Evolutionary conservation across 768 basidiomycete genomes (phyloP).

Genomic region (Mrakia frigida): DNA sequence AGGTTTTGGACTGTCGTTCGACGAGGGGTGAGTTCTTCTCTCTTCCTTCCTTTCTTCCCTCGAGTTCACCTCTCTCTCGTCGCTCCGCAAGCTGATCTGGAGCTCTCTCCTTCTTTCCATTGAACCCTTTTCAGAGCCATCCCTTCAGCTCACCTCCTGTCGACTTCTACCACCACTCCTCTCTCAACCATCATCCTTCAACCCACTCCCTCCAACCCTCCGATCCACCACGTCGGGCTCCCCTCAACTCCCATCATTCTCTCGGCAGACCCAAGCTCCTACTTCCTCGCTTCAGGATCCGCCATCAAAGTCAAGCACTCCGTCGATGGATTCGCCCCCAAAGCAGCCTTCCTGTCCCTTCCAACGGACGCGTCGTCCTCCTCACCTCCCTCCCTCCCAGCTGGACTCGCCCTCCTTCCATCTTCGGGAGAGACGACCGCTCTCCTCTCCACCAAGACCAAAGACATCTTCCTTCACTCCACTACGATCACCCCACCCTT

Average conservation of each 20-base stretch:
- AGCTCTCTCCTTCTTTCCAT: background rate
- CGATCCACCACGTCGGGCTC: slow-evolving; percentile 12
- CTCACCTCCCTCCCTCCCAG: background rate
- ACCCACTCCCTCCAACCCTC: background rate
- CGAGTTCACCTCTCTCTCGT: background rate
- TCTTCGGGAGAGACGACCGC: background rate
- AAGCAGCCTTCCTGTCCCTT: background rate
- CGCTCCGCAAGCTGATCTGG: background rate
- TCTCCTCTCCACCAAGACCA: background rate
- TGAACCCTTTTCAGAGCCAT: background rate
- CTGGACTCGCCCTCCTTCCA: background rate
- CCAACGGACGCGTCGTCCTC: background rate
- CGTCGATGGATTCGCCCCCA: background rate
- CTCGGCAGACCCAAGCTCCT: background rate
- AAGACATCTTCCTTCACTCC: background rate
- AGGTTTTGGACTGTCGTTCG: background rate
- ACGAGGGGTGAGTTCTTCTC: background rate
- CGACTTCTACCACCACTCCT: background rate
- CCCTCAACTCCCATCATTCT: background rate
- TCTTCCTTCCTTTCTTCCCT: background rate
- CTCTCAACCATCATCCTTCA: slow-evolving; percentile 11
- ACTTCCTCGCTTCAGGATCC: background rate
- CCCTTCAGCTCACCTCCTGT: background rate
- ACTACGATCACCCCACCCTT: background rate
- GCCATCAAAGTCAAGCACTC: background rate